Evolutionary conservation across 805 yeast species (phyloP), one percentile per base, ranked within the genome.

Genomic region (Schwanniomyces polymorphus): DNA sequence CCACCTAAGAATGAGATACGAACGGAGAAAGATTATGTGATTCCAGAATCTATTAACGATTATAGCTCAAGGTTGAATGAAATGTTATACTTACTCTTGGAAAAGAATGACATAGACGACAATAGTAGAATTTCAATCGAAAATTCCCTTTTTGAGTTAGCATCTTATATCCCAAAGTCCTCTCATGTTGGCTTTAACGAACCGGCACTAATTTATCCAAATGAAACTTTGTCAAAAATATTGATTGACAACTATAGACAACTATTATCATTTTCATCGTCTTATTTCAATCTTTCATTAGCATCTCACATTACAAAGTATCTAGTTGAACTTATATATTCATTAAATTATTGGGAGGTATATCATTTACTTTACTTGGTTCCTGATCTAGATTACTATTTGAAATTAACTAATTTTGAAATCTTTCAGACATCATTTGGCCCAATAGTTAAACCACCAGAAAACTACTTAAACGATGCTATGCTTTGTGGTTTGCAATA

Each of bases 321-420:
- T 48, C 49, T 68, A 46, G 78, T 74, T 17, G 68, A 66, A 39
- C 48, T 72, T 28, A 59, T 73, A 9, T 70, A 74, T 51, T 54
- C 63, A 12, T 54, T 74, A 12, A 68, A 73, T 48, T 74, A 70
- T 51, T 74, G 78, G 78, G 78, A 74, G 48, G 61, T 70, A 7
- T 72, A 72, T 51, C 78, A 74, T 53, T 58, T 74, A 8, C 47
- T 73, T 9, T 55, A 63, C 37, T 46, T 63, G 18, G 43, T 70
- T 3, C 71, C 75, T 1, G 54, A 65, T 28, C 50, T 74, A 21
- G 67, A 63, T 31, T 59, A 64, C 51, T 67, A 70, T 46, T 61
- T 72, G 45, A 58, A 58, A 47, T 54, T 73, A 21, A 45, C 67
- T 17, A 66, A 59, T 18, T 68, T 74, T 51, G 75, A 71, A 27